Base-by-base conservation (phyloP, 1,139 yeast species). In the Lipomyces yarrowii region DNA sequence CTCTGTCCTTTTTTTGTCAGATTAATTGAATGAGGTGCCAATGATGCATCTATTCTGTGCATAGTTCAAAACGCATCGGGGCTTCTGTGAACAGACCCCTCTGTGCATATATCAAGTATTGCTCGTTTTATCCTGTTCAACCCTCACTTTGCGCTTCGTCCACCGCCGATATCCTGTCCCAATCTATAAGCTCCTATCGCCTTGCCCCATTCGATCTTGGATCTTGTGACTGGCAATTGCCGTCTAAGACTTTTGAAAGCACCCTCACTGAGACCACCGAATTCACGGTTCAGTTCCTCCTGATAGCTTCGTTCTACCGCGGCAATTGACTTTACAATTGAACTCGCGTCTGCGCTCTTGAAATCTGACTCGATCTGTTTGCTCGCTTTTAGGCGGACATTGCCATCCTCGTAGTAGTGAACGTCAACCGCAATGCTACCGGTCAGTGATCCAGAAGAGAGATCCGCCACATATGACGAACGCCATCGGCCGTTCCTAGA, bases 361-460 rank as follows among this genome's bases (percentile, higher is more conserved):
- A 63, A 64, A 6, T 48, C 55, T 6, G 64, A 60, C 48, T 75
- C 75, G 1, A 83, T 73, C n/a, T 76, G 75, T 63, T 86, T 84
- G 10, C 78, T 77, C 35, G 88, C 85, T 71, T 85, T 87, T 73
- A 94, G 84, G 61, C 96, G 83, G 26, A 94, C 98, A 74, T 94
- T 94, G 39, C 99, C 99, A 73, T 94, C 98, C 78, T 94, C 99
- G 76, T 85, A 94, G 78, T 93, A 94, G 77, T 94, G 99, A 57
- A 93, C 89, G 71, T 90, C 94, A 55, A 92, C 83, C 53, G 78
- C 78, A 46, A 91, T 81, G 15, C 76, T 74, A 5, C 96, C 97
- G 1, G 73, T 72, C 8, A 75, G 65, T 0, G 79, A 77, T 2
- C 78, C 76, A 0, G 75, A 67, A 2, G 70, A 64, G 13, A 73